Evolutionary conservation across 2,329 filamentous ascomycete species (phyloP), one percentile per base, ranked within the genome.

Genomic region (Aspergillus terreus): DNA sequence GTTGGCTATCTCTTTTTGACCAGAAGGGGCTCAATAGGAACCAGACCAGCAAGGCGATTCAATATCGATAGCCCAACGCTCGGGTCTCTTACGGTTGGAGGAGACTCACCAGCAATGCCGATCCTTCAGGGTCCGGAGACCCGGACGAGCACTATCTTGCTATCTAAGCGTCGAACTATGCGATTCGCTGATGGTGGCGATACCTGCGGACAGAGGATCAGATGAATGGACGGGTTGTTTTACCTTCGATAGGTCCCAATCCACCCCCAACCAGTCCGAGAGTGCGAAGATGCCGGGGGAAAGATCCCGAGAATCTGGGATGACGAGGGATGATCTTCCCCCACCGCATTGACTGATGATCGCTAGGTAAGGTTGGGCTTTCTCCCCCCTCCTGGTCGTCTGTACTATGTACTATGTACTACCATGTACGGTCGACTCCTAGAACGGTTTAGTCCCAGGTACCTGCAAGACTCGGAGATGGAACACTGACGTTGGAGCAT

Each of bases 121-220:
- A 47, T 40, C 51, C 44, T 50, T n/a, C 42, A 46, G 52, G 32
- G 36, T 47, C 44, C 44, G 19, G 27, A 35, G 32, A 46, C 44
- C n/a, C 15, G 25, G 40, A 19, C 19, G 9, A 30, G 40, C 5
- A 10, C 15, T n/a, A 10, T 42, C 40, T n/a, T n/a, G 35, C 15
- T 17, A 17, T 38, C 35, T n/a, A n/a, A 17, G 4, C 15, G 35
- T 4, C 14, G n/a, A 17, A 38, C 35, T 38, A 30, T 30, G 27
- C 7, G 11, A 10, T n/a, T 17, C 35, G 6, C 4, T 7, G 12
- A n/a, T n/a, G 35, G 35, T 38, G 35, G 35, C 35, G 4, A 38
- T 38, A 38, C 14, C 35, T 38, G 7, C 6, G 27, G 6, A 9
- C 27, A 30, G 27, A 30, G 27, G 12, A 38, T 38, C 12, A 14